Percentiles rank a stretch among this genome's conserved stretches.
phyloP scores from a whole-genome alignment of 805 yeast species.

The Yamadazyma laniorum region DNA sequence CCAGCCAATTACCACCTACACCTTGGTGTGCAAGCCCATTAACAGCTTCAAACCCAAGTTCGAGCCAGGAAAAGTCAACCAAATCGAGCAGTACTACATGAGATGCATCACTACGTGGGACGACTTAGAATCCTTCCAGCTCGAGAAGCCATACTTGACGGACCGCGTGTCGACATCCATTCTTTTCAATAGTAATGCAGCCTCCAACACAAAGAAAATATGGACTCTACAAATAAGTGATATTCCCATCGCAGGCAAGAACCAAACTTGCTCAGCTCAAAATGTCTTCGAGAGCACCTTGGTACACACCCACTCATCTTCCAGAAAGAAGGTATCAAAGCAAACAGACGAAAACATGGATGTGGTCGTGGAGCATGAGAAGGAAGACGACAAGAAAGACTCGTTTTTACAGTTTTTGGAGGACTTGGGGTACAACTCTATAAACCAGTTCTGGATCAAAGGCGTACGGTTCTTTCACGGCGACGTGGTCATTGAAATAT shows the following conservation, averaged over 20 bases:
- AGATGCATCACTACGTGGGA: conserved; percentile 50
- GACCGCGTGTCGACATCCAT: conserved; percentile 26
- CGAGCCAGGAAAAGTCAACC: conserved; percentile 55
- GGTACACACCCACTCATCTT: conserved; percentile 45
- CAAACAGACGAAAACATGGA: conserved; percentile 6
- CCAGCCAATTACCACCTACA: conserved; percentile 45
- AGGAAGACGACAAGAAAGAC: conserved; percentile 20
- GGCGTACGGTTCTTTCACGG: conserved; percentile 65
- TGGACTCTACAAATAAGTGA: conserved; percentile 71
- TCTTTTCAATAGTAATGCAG: conserved; percentile 21
- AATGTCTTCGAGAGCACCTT: conserved; percentile 62
- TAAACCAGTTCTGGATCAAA: conserved; percentile 57
- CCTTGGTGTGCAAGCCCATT: conserved; percentile 49
- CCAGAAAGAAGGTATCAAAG: conserved; percentile 14
- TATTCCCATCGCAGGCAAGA: conserved; percentile 73
- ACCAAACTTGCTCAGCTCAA: conserved; percentile 59
- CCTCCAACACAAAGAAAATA: conserved; percentile 18
- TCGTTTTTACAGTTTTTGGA: conserved; percentile 46
- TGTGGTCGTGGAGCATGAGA: conserved; percentile 3
- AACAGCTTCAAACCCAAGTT: conserved; percentile 52
- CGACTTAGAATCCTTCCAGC: conserved; percentile 22
- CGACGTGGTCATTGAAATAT: conserved; percentile 59
- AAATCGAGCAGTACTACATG: conserved; percentile 54
- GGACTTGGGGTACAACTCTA: conserved; percentile 69
- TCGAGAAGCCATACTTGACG: conserved; percentile 24